phyloP scores from a whole-genome alignment of 495 filamentous ascomycete genomes.

The Penicillium verhagenii region DNA sequence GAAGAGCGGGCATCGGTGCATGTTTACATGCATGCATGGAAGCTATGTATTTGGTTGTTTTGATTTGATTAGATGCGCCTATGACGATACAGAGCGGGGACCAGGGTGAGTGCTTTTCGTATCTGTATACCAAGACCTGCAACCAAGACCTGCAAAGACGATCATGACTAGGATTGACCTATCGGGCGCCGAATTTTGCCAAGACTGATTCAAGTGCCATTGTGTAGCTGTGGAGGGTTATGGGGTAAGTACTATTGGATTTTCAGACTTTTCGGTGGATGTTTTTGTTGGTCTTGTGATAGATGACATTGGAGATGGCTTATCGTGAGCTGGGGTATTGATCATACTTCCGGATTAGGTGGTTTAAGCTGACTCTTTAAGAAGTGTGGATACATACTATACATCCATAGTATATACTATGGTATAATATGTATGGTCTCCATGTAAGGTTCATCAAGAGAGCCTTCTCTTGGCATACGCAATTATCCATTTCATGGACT shows the following conservation, averaged over 20 bases:
- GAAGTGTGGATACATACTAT: not conserved
- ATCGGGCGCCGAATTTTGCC: conserved; percentile 10
- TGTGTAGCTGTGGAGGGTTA: not conserved
- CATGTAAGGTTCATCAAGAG: not conserved
- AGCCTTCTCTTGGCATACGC: not conserved
- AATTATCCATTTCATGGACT: not conserved
- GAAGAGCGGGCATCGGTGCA: not conserved
- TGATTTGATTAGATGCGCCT: not conserved
- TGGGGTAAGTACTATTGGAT: not conserved
- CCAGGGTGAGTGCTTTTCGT: not conserved
- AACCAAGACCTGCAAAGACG: conserved; percentile 13
- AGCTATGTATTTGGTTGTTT: conserved; percentile 1
- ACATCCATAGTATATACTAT: too few relatives aligned
- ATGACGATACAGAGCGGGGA: not conserved
- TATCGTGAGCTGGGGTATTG: not conserved
- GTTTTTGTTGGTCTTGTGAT: not conserved
- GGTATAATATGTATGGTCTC: too few relatives aligned
- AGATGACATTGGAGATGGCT: not conserved
- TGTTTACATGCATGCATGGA: not conserved
- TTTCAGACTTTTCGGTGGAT: not conserved
- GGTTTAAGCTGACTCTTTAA: too few relatives aligned
- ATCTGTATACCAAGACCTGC: conserved; percentile 3
- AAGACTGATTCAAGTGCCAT: conserved; percentile 10
- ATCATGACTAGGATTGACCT: conserved; percentile 14
- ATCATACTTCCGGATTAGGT: too few relatives aligned